Conservation (phyloP, 306 rosid genomes). For the Phaseolus lunatus region DNA sequence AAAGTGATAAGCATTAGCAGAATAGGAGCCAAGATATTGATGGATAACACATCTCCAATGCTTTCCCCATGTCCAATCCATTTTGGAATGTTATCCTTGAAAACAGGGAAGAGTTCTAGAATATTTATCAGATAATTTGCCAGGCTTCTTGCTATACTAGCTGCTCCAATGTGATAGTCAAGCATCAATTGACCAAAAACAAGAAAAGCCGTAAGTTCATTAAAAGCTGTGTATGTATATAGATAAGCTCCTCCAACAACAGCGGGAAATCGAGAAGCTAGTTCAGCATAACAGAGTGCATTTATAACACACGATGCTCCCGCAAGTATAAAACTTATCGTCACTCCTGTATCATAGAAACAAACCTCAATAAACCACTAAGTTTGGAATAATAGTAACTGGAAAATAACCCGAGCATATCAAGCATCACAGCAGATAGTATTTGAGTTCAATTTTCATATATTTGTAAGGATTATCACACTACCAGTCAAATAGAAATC, state of each 20-base stretch:
- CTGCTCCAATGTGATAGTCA: constrained; percentile 97
- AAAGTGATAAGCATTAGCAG: constrained; percentile 75
- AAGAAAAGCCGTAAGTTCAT: constrained; percentile 94
- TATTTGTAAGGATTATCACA: not conserved
- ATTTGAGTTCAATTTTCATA: not conserved
- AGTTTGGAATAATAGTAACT: constrained; percentile 22
- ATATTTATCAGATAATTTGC: constrained; percentile 78
- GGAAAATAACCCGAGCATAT: constrained; percentile 14
- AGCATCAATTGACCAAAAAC: constrained; percentile 93
- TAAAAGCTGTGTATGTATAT: constrained; percentile 90
- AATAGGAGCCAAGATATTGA: constrained; percentile 88
- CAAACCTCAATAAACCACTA: constrained; percentile 37
- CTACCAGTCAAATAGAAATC: not conserved
- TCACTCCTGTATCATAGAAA: constrained; percentile 75
- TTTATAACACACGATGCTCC: constrained; percentile 90
- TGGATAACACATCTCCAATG: constrained; percentile 76
- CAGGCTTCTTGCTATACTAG: constrained; percentile 94
- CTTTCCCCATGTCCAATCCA: constrained; percentile 94
- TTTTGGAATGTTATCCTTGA: constrained; percentile 76
- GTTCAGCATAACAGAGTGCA: constrained; percentile 95
- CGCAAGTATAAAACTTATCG: constrained; percentile 81
- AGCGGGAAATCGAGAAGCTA: constrained; percentile 92
- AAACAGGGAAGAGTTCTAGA: constrained; percentile 82
- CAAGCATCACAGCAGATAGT: not conserved
- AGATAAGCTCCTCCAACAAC: constrained; percentile 95